Evolutionary conservation across 305 asterid genomes (phyloP).

Genomic region (Fraxinus floribunda): DNA sequence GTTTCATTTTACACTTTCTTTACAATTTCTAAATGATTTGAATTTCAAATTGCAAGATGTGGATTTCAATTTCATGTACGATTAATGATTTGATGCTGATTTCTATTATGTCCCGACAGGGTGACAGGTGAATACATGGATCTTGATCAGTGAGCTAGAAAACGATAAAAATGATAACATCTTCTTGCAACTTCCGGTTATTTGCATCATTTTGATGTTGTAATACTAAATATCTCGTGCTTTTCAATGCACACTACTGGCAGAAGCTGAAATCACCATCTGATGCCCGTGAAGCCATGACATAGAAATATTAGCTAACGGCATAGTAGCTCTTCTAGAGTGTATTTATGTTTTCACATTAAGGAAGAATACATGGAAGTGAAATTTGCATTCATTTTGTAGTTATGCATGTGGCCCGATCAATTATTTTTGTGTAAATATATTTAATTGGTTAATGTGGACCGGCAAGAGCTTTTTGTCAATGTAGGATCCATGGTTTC

Average conservation of each 20-base stretch:
- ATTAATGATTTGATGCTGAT: neutral
- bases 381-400: neutral
- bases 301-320: neutral
- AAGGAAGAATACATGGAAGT: neutral
- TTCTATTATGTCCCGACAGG: constrained; percentile 34
- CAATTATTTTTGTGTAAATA: neutral
- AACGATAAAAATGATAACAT: neutral
- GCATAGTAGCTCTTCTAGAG: neutral
- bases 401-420: neutral
- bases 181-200: neutral
- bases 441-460: neutral
- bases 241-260: neutral
- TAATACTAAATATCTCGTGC: neutral
- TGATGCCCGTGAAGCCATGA: neutral
- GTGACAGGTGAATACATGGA: constrained; percentile 73
- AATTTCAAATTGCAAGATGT: neutral
- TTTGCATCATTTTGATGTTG: neutral
- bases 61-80: neutral
- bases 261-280: neutral
- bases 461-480: neutral
- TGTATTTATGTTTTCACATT: neutral
- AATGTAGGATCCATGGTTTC: neutral
- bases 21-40: neutral
- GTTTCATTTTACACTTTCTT: neutral
- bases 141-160: constrained; percentile 35